Evolutionary conservation across 768 basidiomycete species (phyloP), one percentile per base, ranked within the genome.

Genomic region (Strobilomyces echinocephalus): DNA sequence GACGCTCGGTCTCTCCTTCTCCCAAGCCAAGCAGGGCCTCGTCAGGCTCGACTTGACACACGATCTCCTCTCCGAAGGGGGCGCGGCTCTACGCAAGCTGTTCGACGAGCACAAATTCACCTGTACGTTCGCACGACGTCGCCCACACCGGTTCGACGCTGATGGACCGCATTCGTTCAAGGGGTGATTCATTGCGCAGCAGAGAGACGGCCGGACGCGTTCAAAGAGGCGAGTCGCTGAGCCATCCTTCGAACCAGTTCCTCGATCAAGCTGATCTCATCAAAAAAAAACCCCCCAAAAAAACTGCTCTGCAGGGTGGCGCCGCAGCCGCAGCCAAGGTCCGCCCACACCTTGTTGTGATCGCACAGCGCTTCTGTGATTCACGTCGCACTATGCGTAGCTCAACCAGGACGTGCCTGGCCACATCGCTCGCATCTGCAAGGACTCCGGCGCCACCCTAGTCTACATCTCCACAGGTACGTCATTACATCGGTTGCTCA

Each of bases 151-250:
- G 35, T 45, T 47, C 21, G 26, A n/a, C 40, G 31, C 51, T 53
- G 46, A 62, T 58, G 30, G 10, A 39, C 26, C 20, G 16, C 44
- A 34, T 52, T 21, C 11, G 39, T 52, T 40, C 61, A 64, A 88
- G 86, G 87, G 84, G 83, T 97, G 36, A 84, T 98, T 15, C 95
- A 98, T 65, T 97, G 94, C 63, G 95, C 95, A 14, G 95, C 95
- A 2, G 95, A 98, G 72, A 74, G 95, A 56, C 76, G 94, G 41
- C 93, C 95, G 5, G 94, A 97, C 65, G 88, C 91, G 12, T 94
- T 92, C 52, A 91, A 95, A 69, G 88, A 87, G 74, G 93, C 89
- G 57, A 46, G 78, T 49, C 8, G 35, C 43, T 24, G 34, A 8
- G 8, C 2, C 35, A 20, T 45, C 42, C 42, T n/a, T 51, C 21